Evolutionary conservation across 2,329 filamentous ascomycete genomes (phyloP), one percentile per base, ranked within the genome.

Genomic region (Cordyceps cicadae): DNA sequence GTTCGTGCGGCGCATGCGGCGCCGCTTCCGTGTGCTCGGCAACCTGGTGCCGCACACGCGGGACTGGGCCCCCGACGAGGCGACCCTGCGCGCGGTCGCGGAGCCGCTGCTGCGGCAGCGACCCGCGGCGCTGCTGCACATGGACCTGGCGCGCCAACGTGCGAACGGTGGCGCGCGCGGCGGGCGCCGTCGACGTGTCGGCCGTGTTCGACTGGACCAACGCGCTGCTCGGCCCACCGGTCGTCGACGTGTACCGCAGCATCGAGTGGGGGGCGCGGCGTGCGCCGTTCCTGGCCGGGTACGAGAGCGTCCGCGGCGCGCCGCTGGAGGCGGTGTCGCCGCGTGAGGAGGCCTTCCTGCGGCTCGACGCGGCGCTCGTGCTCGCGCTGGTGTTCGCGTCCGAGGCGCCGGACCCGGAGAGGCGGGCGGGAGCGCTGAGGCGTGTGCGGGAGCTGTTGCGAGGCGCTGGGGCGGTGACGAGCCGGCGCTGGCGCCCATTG

Each of bases 161-260:
- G 14, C 60, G 60, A n/a, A n/a, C n/a, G 6, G 32, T 62, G 41
- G 39, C 21, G 15, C 57, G 3, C 26, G 26, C 26, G 26, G 26
- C 26, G 26, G 26, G 26, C 39, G 39, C 5, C 7, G 46, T 63
- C 12, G 26, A 29, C 6, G 26, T 29, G 26, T 53, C 52, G 5
- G 63, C 62, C n/a, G 61, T 65, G 9, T 54, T 66, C 32, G 64
- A 64, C 56, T 66, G 64, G 64, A 64, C 62, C 8, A 64, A 63
- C 49, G 52, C 62, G 24, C 54, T 64, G 2, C 32, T 64, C 14
- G 63, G 60, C 19, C 63, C 63, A 26, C 62, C 61, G 6, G 62
- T 59, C 7, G 53, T 62, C 6, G 64, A 66, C 34, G 54, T 62
- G 11, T 63, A 54, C 34, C 61, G 63, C 21, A 64, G 61, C 45